Evolutionary conservation across 805 yeast genomes (phyloP).

Genomic region (Blastobotrys terrestris): DNA sequence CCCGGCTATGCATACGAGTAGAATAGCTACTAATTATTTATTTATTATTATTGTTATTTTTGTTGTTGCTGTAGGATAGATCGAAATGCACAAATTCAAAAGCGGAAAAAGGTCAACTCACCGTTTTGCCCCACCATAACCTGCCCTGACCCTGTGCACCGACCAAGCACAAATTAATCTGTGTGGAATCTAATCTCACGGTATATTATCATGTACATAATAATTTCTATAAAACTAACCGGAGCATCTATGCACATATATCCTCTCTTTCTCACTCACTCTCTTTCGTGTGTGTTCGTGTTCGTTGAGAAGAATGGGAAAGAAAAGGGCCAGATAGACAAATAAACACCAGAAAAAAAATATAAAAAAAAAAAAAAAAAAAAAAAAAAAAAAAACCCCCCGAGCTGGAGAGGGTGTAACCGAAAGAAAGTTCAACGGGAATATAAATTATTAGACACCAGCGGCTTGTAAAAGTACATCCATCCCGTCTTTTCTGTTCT

Average conservation of each 20-base stretch:
- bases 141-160: no score
- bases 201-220: background rate
- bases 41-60: no score
- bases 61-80: no score
- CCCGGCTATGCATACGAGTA: no score
- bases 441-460: constrained; percentile 18
- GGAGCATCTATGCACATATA: background rate
- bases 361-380: background rate
- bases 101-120: no score
- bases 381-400: background rate
- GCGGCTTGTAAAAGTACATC: constrained; percentile 27
- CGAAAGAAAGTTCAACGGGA: no score
- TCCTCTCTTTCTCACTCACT: background rate
- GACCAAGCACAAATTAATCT: background rate
- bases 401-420: no score
- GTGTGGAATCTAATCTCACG: background rate
- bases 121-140: background rate
- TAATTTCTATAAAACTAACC: background rate
- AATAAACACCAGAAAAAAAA: background rate
- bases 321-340: background rate
- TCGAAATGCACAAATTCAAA: no score
- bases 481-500: constrained; percentile 19
- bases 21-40: no score
- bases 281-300: background rate
- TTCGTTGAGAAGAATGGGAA: background rate